A percentile compares a stretch with the other conserved stretches of the same genome.
Conservation (phyloP, 257 asterid genomes). For the Avicennia marina region DNA sequence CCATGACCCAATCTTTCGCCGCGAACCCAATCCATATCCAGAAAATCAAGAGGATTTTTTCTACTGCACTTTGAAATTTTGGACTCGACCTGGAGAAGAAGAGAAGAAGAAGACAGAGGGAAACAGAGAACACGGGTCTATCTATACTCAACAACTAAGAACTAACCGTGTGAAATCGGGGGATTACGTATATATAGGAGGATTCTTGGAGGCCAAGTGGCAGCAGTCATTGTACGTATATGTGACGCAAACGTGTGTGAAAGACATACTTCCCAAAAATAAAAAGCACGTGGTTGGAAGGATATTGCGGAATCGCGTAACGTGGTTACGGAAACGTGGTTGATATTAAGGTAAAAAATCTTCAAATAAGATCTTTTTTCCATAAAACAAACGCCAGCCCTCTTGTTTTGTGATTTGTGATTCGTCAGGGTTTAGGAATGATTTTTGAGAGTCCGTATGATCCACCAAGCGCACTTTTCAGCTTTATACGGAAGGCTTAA, state of each 20-base stretch:
- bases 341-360: slow-evolving; percentile 14
- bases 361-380: slow-evolving; percentile 6
- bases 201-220: slow-evolving; percentile 1
- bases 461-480: slow-evolving; percentile 1
- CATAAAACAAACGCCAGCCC: slow-evolving; percentile 15
- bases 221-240: slow-evolving; percentile 20
- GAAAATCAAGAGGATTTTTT: background rate
- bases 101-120: background rate
- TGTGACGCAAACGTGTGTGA: slow-evolving; percentile 27
- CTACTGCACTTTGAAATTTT: background rate
- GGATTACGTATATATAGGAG: slow-evolving; percentile 18
- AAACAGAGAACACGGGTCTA: background rate
- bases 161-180: background rate
- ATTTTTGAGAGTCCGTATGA: slow-evolving; percentile 11
- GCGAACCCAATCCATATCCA: slow-evolving; percentile 52
- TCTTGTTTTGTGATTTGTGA: slow-evolving; percentile 3
- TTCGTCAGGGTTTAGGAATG: slow-evolving; percentile 12
- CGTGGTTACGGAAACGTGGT: slow-evolving; percentile 46
- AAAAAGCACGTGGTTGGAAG: slow-evolving; percentile 58
- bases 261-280: slow-evolving; percentile 19
- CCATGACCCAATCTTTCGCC: slow-evolving; percentile 54
- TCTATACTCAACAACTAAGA: too few species aligned
- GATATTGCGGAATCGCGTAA: slow-evolving; percentile 28
- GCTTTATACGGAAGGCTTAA: background rate
- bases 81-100: background rate